These are phyloP conservation scores for Verticillium nonalfalfae DNA, from an alignment of 2,329 filamentous ascomycete genomes.

Conservation along the genomic window DNA sequence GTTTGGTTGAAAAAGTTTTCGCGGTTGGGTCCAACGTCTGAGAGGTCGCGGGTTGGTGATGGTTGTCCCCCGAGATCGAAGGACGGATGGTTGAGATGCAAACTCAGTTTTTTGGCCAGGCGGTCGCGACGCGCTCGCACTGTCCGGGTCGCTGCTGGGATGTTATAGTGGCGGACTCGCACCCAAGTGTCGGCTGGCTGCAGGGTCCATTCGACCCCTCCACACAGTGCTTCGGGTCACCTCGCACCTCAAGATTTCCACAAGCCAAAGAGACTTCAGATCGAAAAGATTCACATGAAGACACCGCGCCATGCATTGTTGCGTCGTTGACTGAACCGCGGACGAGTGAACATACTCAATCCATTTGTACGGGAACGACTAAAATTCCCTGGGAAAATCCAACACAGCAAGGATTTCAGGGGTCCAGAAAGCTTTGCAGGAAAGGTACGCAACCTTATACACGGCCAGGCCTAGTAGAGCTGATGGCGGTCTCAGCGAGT, in stretches of 20 bases:
- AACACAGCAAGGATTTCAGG: slow-evolving; percentile 33
- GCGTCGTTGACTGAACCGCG: too few relatives aligned
- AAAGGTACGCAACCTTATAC: slow-evolving; percentile 8
- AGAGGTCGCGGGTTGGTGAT: neutral
- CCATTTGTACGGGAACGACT: neutral
- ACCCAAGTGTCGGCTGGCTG: neutral
- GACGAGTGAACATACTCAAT: too few relatives aligned
- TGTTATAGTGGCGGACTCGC: neutral
- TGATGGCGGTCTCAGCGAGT: slow-evolving; percentile 30
- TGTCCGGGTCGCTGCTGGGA: neutral
- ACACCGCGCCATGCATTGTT: too few relatives aligned
- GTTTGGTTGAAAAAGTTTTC: neutral
- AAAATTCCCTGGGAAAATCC: slow-evolving; percentile 26
- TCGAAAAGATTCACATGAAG: too few relatives aligned
- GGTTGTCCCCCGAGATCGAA: neutral
- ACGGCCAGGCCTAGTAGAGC: neutral
- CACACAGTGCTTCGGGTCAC: too few relatives aligned
- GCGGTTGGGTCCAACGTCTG: neutral
- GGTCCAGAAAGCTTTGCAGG: slow-evolving; percentile 16
- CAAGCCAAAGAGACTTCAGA: too few relatives aligned
- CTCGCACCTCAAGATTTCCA: too few relatives aligned
- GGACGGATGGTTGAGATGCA: neutral
- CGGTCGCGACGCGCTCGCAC: neutral
- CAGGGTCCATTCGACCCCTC: neutral
- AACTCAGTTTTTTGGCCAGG: neutral